Evolutionary conservation across 2,329 filamentous ascomycete species (phyloP).

Genomic region (Colletotrichum magnum): DNA sequence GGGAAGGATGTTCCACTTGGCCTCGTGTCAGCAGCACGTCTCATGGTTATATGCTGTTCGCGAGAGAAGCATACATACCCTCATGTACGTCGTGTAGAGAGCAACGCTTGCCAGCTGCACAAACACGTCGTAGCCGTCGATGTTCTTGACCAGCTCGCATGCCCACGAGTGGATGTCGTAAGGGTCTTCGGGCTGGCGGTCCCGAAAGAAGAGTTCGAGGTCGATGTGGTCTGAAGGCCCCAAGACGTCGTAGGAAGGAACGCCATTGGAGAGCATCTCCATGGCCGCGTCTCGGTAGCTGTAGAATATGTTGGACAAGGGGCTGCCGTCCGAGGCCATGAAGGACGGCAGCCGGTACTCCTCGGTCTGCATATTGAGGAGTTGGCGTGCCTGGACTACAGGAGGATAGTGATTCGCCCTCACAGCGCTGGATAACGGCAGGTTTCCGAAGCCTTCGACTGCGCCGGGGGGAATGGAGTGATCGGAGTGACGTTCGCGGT

Average conservation of each 20-base stretch:
- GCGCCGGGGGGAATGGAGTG: slow-evolving; percentile 19
- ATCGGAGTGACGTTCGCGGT: neutral
- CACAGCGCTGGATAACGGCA: slow-evolving; percentile 24
- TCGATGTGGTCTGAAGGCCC: slow-evolving; percentile 27
- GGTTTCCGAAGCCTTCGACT: slow-evolving; percentile 30
- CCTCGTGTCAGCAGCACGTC: neutral
- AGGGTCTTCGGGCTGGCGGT: slow-evolving; percentile 9
- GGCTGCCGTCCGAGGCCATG: slow-evolving; percentile 30
- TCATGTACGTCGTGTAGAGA: slow-evolving; percentile 17
- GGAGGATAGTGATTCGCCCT: slow-evolving; percentile 29
- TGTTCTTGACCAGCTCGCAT: slow-evolving; percentile 26
- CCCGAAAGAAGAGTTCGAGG: slow-evolving; percentile 32
- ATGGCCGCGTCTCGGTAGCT: slow-evolving; percentile 30
- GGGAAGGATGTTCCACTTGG: slow-evolving; percentile 29
- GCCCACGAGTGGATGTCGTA: slow-evolving; percentile 35
- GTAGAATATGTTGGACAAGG: slow-evolving; percentile 30
- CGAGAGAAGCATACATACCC: slow-evolving; percentile 2
- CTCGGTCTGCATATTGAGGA: slow-evolving; percentile 25
- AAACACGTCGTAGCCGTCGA: slow-evolving; percentile 28
- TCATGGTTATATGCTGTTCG: too few relatives aligned
- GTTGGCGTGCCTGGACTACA: slow-evolving; percentile 13
- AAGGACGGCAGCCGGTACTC: slow-evolving; percentile 33
- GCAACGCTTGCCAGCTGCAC: slow-evolving; percentile 26
- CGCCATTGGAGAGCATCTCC: slow-evolving; percentile 29
- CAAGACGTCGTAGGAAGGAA: slow-evolving; percentile 9